phyloP scores from a whole-genome alignment of 176 grass and related monocot species.

The Juncus effusus region DNA sequence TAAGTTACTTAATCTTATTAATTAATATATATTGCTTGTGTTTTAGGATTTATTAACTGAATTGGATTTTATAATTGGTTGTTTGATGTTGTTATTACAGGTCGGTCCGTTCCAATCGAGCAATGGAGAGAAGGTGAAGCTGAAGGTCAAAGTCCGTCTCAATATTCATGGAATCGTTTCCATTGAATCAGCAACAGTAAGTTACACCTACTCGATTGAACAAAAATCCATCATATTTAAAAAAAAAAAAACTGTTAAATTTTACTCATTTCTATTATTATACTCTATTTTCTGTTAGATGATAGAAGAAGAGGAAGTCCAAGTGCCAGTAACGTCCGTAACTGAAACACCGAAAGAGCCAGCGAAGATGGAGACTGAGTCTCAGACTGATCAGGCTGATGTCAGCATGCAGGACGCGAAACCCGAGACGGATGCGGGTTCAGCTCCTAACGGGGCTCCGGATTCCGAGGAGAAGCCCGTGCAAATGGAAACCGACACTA shows the following conservation, averaged over 20 bases:
- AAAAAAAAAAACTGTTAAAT: constrained; percentile 7
- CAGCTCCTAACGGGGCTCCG: constrained; percentile 48
- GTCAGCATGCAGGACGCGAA: constrained; percentile 67
- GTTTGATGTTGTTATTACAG: constrained; percentile 29
- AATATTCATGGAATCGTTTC: constrained; percentile 87
- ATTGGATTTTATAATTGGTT: background rate
- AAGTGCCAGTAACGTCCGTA: constrained; percentile 30
- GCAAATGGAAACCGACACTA: constrained; percentile 86
- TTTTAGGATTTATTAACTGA: background rate
- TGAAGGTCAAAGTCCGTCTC: constrained; percentile 80
- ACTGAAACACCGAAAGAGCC: constrained; percentile 44
- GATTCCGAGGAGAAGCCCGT: constrained; percentile 56
- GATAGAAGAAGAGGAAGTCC: constrained; percentile 79
- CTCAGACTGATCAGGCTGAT: constrained; percentile 37
- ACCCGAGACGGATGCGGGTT: constrained; percentile 33
- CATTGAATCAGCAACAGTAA: constrained; percentile 77
- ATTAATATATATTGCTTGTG: too few species aligned
- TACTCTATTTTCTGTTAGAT: constrained; percentile 41
- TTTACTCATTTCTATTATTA: background rate
- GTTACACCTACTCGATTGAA: background rate
- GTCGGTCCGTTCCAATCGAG: constrained; percentile 73
- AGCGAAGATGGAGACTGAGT: constrained; percentile 63
- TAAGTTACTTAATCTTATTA: too few species aligned
- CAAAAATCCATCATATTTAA: background rate
- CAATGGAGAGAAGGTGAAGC: constrained; percentile 60